These are phyloP conservation scores for Ascochyta lentis DNA, from an alignment of 2,329 filamentous ascomycete species.

Conservation along the genomic window DNA sequence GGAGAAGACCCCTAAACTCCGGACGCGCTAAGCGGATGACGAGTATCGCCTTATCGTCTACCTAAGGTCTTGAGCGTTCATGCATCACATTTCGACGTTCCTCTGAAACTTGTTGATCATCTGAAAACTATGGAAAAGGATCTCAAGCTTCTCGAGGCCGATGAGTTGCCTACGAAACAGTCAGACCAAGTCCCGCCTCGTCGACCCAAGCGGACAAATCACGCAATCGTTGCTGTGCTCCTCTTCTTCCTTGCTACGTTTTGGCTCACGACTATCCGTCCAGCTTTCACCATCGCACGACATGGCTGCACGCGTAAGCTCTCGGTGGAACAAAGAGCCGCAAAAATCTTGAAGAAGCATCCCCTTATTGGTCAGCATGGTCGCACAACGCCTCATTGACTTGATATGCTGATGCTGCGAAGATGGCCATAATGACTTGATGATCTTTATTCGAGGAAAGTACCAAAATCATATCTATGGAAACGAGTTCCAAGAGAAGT, in stretches of 20 bases:
- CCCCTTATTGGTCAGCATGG: slow-evolving; percentile 50
- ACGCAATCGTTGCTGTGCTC: slow-evolving; percentile 17
- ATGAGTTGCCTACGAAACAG: slow-evolving; percentile 3
- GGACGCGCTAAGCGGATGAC: slow-evolving; percentile 20
- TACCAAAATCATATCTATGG: slow-evolving; percentile 80
- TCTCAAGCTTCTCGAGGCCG: background rate
- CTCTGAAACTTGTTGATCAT: background rate
- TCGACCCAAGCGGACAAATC: slow-evolving; percentile 3
- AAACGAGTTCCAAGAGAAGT: slow-evolving; percentile 74
- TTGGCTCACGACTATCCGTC: slow-evolving; percentile 6
- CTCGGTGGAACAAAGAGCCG: slow-evolving; percentile 42
- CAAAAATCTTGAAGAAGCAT: slow-evolving; percentile 46
- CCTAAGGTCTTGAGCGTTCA: background rate
- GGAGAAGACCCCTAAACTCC: slow-evolving; percentile 28
- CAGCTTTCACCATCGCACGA: slow-evolving; percentile 3
- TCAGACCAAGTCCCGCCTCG: background rate
- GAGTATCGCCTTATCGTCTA: slow-evolving; percentile 8
- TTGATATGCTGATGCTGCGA: slow-evolving; percentile 24
- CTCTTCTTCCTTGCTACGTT: slow-evolving; percentile 16
- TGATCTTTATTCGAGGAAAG: slow-evolving; percentile 70
- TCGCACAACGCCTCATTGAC: background rate
- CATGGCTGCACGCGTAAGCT: slow-evolving; percentile 13
- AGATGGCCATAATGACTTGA: slow-evolving; percentile 92
- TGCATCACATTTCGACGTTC: background rate
- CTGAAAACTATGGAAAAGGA: slow-evolving; percentile 17